These are phyloP conservation scores for Candida pseudoglaebosa DNA, from an alignment of 805 yeast species.

Conservation along the genomic window DNA sequence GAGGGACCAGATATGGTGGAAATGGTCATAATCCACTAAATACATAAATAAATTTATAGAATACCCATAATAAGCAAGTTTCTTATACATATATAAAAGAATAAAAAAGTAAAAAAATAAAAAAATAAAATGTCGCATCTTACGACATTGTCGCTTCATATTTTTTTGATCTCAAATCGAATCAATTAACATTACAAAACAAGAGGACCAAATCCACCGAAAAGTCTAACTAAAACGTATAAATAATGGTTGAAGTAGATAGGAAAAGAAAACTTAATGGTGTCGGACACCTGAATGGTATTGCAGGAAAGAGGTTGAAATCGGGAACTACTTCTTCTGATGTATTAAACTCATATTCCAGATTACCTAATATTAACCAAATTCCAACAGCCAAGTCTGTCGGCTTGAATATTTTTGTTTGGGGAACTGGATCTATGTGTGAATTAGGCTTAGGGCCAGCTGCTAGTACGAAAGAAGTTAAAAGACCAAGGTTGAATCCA, in stretches of 20 bases:
- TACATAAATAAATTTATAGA: not conserved
- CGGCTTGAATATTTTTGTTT: slow-evolving; percentile 76
- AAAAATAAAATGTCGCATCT: slow-evolving; percentile 2
- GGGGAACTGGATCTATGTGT: slow-evolving; percentile 98
- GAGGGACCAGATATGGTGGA: slow-evolving; percentile 30
- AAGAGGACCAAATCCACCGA: not conserved
- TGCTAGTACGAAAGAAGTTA: slow-evolving; percentile 89
- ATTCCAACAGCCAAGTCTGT: slow-evolving; percentile 35
- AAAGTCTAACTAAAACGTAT: not conserved
- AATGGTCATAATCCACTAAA: slow-evolving; percentile 35
- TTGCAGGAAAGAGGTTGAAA: slow-evolving; percentile 22
- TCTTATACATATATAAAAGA: too few species aligned
- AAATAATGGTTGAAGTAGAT: slow-evolving; percentile 43
- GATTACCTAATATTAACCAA: slow-evolving; percentile 43
- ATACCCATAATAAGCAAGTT: not conserved
- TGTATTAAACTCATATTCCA: slow-evolving; percentile 47
- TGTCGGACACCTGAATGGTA: slow-evolving; percentile 14
- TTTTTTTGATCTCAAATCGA: slow-evolving; percentile 3
- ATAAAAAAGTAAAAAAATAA: too few species aligned
- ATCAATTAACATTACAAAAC: not conserved
- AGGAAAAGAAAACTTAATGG: slow-evolving; percentile 24
- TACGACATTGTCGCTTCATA: slow-evolving; percentile 1
- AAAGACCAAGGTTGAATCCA: slow-evolving; percentile 91
- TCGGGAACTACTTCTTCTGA: slow-evolving; percentile 33
- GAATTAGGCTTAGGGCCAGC: slow-evolving; percentile 96